Base-by-base conservation (phyloP, 1,284 basidiomycete genomes). In the Apiotrichum mycotoxinovorans region DNA sequence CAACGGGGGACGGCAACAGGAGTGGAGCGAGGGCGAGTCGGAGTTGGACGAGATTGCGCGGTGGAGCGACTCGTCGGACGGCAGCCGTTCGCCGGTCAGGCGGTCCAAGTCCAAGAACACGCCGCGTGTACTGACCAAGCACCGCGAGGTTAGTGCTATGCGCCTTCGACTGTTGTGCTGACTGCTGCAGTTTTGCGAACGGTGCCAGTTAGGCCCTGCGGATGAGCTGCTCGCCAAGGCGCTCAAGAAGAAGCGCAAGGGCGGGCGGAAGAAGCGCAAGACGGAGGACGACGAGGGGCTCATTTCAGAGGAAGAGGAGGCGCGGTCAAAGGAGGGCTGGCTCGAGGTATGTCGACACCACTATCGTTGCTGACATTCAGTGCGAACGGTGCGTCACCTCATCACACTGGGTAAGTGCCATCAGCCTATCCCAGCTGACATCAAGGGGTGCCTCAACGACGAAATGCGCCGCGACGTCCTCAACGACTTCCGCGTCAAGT, bases 341-440 rank as follows among this genome's bases (percentile, higher is more conserved):
- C 84, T 92, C 57, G 82, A 85, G 56, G 71, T 73, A 44, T 58
- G 68, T 51, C 37, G 25, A 33, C 34, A 33, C 22, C 17, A 27
- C 18, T 7, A 15, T 23, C 35, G 1, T 18, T 26, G n/a, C 52
- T 49, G 30, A 48, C 51, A 18, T 51, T 15, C 30, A 72, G 78
- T 93, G 90, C 68, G 77, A 89, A 44, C 86, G 83, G 71, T 94
- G 91, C 63, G 85, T 86, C 15, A 82, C 89, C 25, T 80, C 83
- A 15, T 83, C 83, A 34, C 91, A 94, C 71, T 94, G 89, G 88
- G 81, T 71, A 22, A 56, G 65, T 62, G 15, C 20, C 8, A 15
- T 34, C 25, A 2, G 5, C 22, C 23, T 12, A 9, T 20, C 25
- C n/a, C 26, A 41, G 26, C 52, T 52, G n/a, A 51, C 38, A 3